phyloP scores from a whole-genome alignment of 208 protist species.

The Porcisia hertigi region DNA sequence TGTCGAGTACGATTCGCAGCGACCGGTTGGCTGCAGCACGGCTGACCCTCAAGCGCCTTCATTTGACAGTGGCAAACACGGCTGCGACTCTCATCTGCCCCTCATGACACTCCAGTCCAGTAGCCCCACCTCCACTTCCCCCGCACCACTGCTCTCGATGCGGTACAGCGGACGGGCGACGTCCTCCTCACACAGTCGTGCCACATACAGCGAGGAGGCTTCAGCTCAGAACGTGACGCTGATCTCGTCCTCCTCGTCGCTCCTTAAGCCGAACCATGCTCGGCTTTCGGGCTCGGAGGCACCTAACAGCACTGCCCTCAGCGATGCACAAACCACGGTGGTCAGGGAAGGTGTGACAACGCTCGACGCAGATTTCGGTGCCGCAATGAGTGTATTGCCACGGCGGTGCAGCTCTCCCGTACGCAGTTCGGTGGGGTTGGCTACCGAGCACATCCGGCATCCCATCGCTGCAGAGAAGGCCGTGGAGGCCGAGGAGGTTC shows the following conservation, averaged over 20 bases:
- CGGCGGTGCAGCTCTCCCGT: not conserved
- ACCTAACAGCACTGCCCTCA: not conserved
- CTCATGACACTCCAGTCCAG: not conserved
- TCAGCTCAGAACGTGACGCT: not conserved
- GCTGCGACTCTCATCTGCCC: not conserved
- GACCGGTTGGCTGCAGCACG: not conserved
- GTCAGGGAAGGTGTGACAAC: not conserved
- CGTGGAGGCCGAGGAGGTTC: constrained; percentile 18
- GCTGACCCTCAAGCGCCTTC: not conserved
- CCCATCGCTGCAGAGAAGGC: not conserved
- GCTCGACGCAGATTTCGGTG: not conserved
- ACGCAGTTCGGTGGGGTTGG: not conserved
- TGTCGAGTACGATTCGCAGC: not conserved
- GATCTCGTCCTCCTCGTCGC: not conserved
- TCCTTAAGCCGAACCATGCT: constrained; percentile 5
- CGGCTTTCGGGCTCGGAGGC: not conserved
- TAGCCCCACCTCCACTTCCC: not conserved
- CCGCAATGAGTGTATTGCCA: not conserved
- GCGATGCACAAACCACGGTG: not conserved
- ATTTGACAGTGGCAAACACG: not conserved
- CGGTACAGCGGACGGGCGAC: not conserved
- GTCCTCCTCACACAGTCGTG: not conserved
- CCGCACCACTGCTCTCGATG: constrained; percentile 18
- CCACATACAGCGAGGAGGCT: not conserved
- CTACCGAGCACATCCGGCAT: not conserved